Base-by-base conservation (phyloP, 768 basidiomycete species). In the Amanita phalloides region DNA sequence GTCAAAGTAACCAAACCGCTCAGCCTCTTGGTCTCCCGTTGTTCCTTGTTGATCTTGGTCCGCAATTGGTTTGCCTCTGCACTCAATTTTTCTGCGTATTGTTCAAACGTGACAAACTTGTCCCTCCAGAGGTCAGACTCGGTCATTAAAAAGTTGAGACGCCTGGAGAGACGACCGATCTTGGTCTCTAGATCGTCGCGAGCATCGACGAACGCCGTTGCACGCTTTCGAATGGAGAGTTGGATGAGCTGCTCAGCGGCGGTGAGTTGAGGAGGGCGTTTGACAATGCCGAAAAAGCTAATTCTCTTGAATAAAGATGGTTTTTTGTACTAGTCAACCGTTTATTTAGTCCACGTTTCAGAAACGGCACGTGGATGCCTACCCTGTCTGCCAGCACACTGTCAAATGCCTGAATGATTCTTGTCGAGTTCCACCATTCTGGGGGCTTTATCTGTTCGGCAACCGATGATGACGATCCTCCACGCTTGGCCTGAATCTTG, bases 101-200 rank as follows among this genome's bases (percentile, higher is more conserved):
- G 84, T 65, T 96, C 93, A 58, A 96, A 95, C 11, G 87, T 86
- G 47, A 93, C 87, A 59, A 95, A 95, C 62, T 93, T 94, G 67
- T 92, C 86, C 54, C 90, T 75, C 91, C 92, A 95, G 44, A 91
- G 68, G 60, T 91, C 89, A 4, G 82, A 82, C 66, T 91, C 90
- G 1, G 89, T 90, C 86, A 92, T 90, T 60, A 93, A 72, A 73
- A 91, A 93, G 69, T 91, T 91, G 57, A 93, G 77, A 45, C 90
- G 76, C 49, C 90, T 78, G 41, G 83, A 86, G 28, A 92, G 75
- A 38, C 90, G 81, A 28, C 90, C 91, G 56, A 93, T 91, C 75
- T 92, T 94, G 43, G 88, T 89, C 71, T 95, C 92, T 21, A 95
- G 79, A 60, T 93, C 91, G 64, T 94, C 93, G 33, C 93, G 77